phyloP scores from a whole-genome alignment of 2,329 filamentous ascomycete genomes.

The Penicillium sp. region DNA sequence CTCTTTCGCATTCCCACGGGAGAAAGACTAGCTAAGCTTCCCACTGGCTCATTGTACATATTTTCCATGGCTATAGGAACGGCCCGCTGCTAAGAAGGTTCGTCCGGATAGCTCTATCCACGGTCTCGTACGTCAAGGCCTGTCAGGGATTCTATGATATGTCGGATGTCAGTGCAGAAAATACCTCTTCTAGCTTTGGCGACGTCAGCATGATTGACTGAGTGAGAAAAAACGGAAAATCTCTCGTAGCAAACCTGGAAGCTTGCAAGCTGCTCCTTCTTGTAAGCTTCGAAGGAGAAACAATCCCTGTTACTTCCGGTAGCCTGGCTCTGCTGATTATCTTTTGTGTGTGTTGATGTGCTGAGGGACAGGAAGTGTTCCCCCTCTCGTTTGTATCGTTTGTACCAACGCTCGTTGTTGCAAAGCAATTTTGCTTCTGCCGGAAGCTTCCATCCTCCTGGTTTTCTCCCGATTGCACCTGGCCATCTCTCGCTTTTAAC shows the following conservation, averaged over 20 bases:
- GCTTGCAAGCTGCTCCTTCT: background rate
- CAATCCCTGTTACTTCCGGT: background rate
- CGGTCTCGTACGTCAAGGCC: slow-evolving; percentile 26
- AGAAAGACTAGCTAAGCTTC: background rate
- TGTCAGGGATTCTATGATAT: slow-evolving; percentile 12
- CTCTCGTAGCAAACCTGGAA: background rate
- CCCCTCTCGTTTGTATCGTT: background rate
- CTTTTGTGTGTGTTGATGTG: background rate
- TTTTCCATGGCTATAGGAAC: slow-evolving; percentile 5
- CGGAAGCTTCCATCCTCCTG: background rate
- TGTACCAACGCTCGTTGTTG: background rate
- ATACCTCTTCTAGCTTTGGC: slow-evolving; percentile 3
- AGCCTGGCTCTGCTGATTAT: background rate
- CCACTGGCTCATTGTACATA: slow-evolving; percentile 1
- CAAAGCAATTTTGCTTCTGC: background rate
- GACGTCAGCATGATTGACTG: slow-evolving; percentile 37
- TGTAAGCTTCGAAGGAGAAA: background rate
- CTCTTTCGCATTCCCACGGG: slow-evolving; percentile 12
- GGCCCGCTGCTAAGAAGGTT: slow-evolving; percentile 8
- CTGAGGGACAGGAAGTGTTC: background rate
- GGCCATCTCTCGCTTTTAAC: background rate
- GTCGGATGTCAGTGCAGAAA: slow-evolving; percentile 1
- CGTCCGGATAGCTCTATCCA: slow-evolving; percentile 8
- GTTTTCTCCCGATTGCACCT: background rate
- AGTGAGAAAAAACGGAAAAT: background rate